phyloP scores from a whole-genome alignment of 176 grass and related monocot genomes.

The Oryza glaberrima region DNA sequence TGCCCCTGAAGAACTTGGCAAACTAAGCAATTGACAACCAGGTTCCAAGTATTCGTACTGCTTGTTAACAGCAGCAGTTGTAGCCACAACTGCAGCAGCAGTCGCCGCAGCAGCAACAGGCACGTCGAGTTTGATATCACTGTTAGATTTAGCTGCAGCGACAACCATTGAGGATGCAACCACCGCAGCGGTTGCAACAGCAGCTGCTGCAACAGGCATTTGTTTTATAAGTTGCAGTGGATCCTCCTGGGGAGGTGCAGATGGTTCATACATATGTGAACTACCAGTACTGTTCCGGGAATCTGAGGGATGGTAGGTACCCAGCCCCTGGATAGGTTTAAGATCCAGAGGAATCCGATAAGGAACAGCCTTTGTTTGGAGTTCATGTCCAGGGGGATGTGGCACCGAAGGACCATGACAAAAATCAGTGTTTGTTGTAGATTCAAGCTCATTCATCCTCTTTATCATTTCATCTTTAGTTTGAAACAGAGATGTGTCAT shows the following conservation, averaged over 20 bases:
- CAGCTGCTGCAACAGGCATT: conserved; percentile 93
- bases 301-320: conserved; percentile 38
- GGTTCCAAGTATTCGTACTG: conserved; percentile 62
- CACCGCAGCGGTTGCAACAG: conserved; percentile 96
- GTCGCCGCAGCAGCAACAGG: conserved; percentile 87
- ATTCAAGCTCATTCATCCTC: conserved; percentile 58
- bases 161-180: conserved; percentile 97
- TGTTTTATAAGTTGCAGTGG: conserved; percentile 61
- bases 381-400: conserved; percentile 49
- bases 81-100: conserved; percentile 96
- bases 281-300: conserved; percentile 14
- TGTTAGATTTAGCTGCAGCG: conserved; percentile 85
- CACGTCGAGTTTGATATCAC: conserved; percentile 80
- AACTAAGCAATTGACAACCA: conserved; percentile 49
- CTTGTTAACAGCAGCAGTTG: conserved; percentile 84
- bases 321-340: conserved; percentile 66
- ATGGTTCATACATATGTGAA: conserved; percentile 43
- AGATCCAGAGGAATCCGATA: conserved; percentile 45
- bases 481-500: conserved; percentile 60
- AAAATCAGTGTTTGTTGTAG: conserved; percentile 29
- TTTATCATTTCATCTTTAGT: conserved; percentile 67
- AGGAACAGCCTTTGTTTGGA: conserved; percentile 48
- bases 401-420: conserved; percentile 56
- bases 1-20: conserved; percentile 53
- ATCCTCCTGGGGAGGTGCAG: conserved; percentile 35